Base-by-base conservation (phyloP, 1,139 yeast genomes). In the Casaregolazyma suthepensis region DNA sequence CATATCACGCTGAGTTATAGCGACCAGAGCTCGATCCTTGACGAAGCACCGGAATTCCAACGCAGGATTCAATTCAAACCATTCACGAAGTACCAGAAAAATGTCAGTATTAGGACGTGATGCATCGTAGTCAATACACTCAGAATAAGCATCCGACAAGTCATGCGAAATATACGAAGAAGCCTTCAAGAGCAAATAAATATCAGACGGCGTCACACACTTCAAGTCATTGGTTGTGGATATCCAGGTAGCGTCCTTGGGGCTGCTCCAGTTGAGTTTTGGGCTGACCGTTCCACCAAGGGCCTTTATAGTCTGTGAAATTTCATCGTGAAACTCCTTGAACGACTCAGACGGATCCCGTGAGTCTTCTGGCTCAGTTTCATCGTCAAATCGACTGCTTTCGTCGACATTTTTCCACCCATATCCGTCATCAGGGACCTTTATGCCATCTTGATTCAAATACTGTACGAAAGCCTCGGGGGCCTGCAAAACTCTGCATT, bases 261-360 rank as follows among this genome's bases (percentile, higher is more conserved):
- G 99, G 1, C 96, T 86, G 0, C 97, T 88, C 99, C 99, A 93
- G 72, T 93, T 93, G 60, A 93, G 74, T 65, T 93, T 93, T 1
- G 98, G 98, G 1, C 88, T 76, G 6, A 90, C 90, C 1, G 82
- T 71, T 0, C 86, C 87, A 63, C 72, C 78, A 56, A 72, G 64
- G 17, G 71, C 77, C 31, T 53, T 56, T 40, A 75, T 83, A 29
- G 74, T 66, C 0, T 63, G 57, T 38, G 70, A 70, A 22, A 93
- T 75, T 52, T 74, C 63, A 0, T 71, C 63, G 63, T 90, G 95
- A 22, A 90, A 71, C 0, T 77, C 82, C 7, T 71, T 69, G 62
- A 91, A 91, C 29, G 72, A 71, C 6, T 59, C 66, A 0, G 80
- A 71, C 17, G 68, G 68, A 61, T 84, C 91, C 57, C 87, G 80